Evolutionary conservation across 2,329 filamentous ascomycete species (phyloP).

Genomic region (Trichophyton simii): DNA sequence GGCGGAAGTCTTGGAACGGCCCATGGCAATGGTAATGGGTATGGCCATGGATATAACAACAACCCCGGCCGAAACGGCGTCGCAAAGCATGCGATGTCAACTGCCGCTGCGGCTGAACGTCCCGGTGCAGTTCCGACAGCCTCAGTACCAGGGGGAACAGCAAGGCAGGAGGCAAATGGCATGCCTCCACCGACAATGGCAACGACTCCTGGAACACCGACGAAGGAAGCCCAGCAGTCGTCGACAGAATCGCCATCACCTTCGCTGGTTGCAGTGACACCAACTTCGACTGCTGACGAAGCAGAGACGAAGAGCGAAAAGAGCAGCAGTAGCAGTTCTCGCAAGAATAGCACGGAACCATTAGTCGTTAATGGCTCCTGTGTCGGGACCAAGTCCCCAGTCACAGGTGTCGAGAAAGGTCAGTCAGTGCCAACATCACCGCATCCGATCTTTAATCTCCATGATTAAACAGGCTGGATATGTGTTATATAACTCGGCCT

Average conservation of each 20-base stretch:
- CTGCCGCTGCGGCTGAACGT: not conserved
- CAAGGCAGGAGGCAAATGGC: not conserved
- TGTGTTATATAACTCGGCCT: not conserved
- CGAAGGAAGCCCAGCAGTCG: not conserved
- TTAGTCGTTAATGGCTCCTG: conserved; percentile 26
- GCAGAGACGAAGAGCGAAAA: conserved; percentile 11
- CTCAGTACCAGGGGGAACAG: too few species aligned
- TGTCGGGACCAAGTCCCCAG: conserved; percentile 14
- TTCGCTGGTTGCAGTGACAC: conserved; percentile 11
- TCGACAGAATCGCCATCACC: not conserved
- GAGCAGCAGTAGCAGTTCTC: not conserved
- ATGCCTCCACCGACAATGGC: not conserved
- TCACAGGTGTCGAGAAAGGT: not conserved
- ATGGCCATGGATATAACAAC: not conserved
- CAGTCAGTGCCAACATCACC: not conserved
- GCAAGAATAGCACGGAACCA: conserved; percentile 18
- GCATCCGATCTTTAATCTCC: not conserved
- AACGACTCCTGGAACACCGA: not conserved
- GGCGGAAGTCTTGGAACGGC: conserved; percentile 5
- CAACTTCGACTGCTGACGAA: conserved; percentile 12
- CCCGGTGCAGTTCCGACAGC: not conserved
- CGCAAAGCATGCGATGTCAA: not conserved
- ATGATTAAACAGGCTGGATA: not conserved
- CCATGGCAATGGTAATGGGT: conserved; percentile 3
- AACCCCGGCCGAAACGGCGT: not conserved